phyloP scores from a whole-genome alignment of 352 stramenopile species.

The Phytophthora kernoviae region DNA sequence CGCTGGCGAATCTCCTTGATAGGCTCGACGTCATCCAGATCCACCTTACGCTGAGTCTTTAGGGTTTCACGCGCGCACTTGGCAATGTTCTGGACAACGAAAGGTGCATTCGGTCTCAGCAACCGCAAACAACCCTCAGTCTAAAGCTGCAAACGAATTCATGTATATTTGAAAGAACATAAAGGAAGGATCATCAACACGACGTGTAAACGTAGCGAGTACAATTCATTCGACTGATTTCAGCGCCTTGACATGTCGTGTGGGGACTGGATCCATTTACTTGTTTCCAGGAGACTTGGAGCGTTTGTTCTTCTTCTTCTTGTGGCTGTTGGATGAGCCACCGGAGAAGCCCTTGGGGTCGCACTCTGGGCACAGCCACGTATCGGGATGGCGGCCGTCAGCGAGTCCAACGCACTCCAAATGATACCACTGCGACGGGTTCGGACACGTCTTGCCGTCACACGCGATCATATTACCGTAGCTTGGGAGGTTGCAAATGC shows the following conservation, averaged over 20 bases:
- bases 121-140: background rate
- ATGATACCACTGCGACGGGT: conserved; percentile 90
- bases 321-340: conserved; percentile 70
- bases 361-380: conserved; percentile 87
- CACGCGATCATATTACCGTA: conserved; percentile 92
- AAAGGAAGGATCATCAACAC: conserved; percentile 18
- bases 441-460: conserved; percentile 87
- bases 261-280: conserved; percentile 24
- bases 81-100: background rate
- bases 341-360: conserved; percentile 74
- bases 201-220: conserved; percentile 8
- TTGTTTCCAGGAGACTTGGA: conserved; percentile 81
- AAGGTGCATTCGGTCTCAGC: background rate
- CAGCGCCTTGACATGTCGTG: conserved; percentile 14
- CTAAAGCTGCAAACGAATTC: conserved; percentile 23
- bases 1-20: background rate
- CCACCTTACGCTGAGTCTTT: background rate
- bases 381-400: conserved; percentile 81
- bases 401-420: conserved; percentile 85
- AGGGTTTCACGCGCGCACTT: background rate
- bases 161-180: conserved; percentile 34
- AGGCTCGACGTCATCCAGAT: background rate
- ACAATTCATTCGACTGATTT: conserved; percentile 8
- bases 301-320: conserved; percentile 89
- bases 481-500: conserved; percentile 85